Evolutionary conservation across 164 flowering plant species (phyloP), one percentile per base, ranked within the genome.

Genomic region (Berberis thunbergii): DNA sequence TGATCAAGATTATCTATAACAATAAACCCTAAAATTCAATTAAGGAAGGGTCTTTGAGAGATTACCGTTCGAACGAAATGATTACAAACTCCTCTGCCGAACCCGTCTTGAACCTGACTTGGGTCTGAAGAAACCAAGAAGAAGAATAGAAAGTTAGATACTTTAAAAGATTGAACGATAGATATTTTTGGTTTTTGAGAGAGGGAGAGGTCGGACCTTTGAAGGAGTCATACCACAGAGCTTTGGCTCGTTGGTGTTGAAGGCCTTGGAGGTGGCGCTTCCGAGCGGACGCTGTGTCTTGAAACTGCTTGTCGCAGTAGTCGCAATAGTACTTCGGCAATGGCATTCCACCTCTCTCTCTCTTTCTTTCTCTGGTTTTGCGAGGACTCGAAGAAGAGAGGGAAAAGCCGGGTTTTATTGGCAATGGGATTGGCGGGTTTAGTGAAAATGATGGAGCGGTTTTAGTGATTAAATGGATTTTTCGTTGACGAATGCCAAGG

Each of bases 301-400:
- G 88, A 72, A 94, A 94, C 59, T 88, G 75, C 72, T 94, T 91
- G 72, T 91, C 93, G 76, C 99, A 94, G 75, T 94, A 94, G 57
- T 94, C 99, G 75, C 99, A 94, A 75, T 84, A 74, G 68, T 86
- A 91, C 69, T 87, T 91, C 60, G 82, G 84, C 73, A 85, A 46
- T 46, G 91, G 86, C 96, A 89, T 74, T 59, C 58, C 58, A 3
- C n/a, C 12, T 13, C 40, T 49, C 4, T 12, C 26, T 26, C 26
- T 26, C 26, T 26, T 26, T 26, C 26, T 26, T 26, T 26, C 26
- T 26, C 26, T 26, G 26, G 26, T 26, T 26, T 26, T 26, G 26
- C 26, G 26, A 26, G 26, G 26, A 26, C 26, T 26, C 26, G 26
- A 26, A 26, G 26, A 26, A 26, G 26, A 26, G 26, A 26, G 26